Percentiles rank a stretch among this genome's conserved stretches.
phyloP scores from a whole-genome alignment of 2,329 filamentous ascomycete genomes.

The Xylariaceae sp. region DNA sequence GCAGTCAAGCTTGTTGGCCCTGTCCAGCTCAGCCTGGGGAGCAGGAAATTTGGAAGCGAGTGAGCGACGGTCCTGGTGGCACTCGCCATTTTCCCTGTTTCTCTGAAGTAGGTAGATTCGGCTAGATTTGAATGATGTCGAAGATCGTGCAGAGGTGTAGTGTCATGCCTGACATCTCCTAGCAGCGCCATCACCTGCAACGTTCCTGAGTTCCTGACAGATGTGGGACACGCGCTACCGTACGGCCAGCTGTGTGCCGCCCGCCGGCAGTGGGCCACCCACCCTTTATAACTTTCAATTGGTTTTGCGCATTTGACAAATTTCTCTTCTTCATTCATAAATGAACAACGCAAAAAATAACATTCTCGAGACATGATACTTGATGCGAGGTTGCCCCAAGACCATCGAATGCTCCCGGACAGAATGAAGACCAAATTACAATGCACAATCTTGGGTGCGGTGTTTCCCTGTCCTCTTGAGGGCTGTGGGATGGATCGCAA shows the following conservation, averaged over 20 bases:
- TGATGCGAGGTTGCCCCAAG: constrained; percentile 50
- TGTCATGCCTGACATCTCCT: neutral
- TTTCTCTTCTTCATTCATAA: constrained; percentile 32
- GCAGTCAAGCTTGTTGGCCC: constrained; percentile 28
- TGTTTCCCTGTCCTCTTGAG: constrained; percentile 42
- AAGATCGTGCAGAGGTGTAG: neutral
- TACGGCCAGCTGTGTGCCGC: too few species aligned
- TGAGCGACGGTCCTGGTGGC: constrained; percentile 31
- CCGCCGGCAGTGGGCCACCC: too few species aligned
- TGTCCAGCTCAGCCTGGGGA: constrained; percentile 54
- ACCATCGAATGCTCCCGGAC: constrained; percentile 45
- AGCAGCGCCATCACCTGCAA: too few species aligned
- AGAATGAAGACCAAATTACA: constrained; percentile 50
- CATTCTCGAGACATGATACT: constrained; percentile 43
- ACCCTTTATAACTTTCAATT: neutral
- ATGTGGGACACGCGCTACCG: neutral
- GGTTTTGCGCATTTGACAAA: constrained; percentile 9
- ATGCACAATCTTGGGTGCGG: constrained; percentile 58
- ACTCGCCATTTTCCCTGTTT: constrained; percentile 24
- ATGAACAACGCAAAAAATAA: constrained; percentile 47
- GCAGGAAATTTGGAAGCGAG: constrained; percentile 49
- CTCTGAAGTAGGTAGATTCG: neutral
- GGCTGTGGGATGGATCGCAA: constrained; percentile 54
- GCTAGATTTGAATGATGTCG: constrained; percentile 1
- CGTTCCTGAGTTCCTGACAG: neutral